Conservation (phyloP, 441 rosid genomes). For the Jatropha multifida region DNA sequence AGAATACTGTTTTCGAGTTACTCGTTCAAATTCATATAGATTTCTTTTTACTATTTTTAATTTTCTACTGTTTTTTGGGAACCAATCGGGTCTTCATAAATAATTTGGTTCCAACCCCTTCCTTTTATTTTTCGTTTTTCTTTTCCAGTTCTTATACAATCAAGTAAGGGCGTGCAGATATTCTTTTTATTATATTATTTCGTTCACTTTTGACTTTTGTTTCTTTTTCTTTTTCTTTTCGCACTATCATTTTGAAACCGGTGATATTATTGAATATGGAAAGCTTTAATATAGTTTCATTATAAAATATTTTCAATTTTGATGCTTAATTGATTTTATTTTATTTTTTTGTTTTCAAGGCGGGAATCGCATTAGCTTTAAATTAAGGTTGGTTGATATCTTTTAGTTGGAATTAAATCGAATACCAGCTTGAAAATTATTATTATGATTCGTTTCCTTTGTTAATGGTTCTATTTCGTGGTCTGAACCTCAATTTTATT, state of each 20-base stretch:
- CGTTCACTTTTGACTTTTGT: not conserved
- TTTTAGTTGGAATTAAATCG: not conserved
- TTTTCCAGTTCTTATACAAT: not conserved
- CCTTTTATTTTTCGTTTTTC: not conserved
- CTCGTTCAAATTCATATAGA: not conserved
- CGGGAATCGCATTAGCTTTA: not conserved
- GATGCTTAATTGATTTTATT: not conserved
- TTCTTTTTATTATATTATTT: not conserved
- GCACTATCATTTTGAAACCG: not conserved
- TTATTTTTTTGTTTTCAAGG: not conserved
- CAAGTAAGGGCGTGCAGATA: not conserved
- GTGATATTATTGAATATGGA: not conserved
- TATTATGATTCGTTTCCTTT: not conserved
- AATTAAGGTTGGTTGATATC: not conserved
- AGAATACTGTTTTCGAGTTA: not conserved
- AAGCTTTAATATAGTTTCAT: not conserved
- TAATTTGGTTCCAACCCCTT: not conserved
- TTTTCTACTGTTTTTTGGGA: not conserved
- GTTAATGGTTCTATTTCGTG: not conserved
- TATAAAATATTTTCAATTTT: not conserved
- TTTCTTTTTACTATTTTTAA: not conserved
- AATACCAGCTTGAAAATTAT: not conserved
- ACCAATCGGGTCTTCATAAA: not conserved
- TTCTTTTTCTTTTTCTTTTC: not conserved
- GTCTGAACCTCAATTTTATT: not conserved